Percentiles rank a stretch among this genome's conserved stretches.
Conservation (phyloP, 768 basidiomycete species). For the Coprinopsis cinerea region DNA sequence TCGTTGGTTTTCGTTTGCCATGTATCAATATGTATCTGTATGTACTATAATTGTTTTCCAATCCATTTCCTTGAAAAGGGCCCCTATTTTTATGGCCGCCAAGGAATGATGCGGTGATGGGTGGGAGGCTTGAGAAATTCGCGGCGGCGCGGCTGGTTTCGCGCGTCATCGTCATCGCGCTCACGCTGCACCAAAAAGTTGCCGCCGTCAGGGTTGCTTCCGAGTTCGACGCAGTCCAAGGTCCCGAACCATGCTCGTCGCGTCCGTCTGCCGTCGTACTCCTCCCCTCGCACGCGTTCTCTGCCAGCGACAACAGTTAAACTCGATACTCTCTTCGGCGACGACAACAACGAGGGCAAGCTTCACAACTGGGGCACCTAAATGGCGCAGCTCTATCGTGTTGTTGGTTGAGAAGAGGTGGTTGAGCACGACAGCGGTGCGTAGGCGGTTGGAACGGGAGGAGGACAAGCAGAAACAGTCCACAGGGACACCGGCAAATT, state of each 20-base stretch:
- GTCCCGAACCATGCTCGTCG: slow-evolving; percentile 7
- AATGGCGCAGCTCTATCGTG: too few relatives aligned
- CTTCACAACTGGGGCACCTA: too few relatives aligned
- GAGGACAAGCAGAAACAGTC: too few relatives aligned
- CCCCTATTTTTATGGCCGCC: too few relatives aligned
- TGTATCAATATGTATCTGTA: background rate
- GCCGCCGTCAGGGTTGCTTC: too few relatives aligned
- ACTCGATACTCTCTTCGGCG: slow-evolving; percentile 3
- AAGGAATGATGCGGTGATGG: background rate
- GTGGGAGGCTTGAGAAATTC: background rate
- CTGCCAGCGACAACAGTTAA: slow-evolving; percentile 1
- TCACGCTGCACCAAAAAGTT: too few relatives aligned
- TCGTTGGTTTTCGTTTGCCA: background rate
- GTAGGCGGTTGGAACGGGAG: too few relatives aligned
- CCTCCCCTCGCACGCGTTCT: background rate
- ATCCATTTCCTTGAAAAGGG: too few relatives aligned
- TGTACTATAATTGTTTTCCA: background rate
- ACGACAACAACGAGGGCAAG: too few relatives aligned
- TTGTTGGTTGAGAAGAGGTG: too few relatives aligned
- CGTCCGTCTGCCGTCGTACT: background rate
- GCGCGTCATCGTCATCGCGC: background rate
- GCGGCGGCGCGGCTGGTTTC: background rate
- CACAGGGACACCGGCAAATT: background rate
- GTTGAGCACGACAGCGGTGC: too few relatives aligned
- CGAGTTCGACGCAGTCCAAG: too few relatives aligned